Percentiles rank a stretch among this genome's conserved stretches.
phyloP scores from a whole-genome alignment of 805 yeast genomes.

The Yarrowia bubula region DNA sequence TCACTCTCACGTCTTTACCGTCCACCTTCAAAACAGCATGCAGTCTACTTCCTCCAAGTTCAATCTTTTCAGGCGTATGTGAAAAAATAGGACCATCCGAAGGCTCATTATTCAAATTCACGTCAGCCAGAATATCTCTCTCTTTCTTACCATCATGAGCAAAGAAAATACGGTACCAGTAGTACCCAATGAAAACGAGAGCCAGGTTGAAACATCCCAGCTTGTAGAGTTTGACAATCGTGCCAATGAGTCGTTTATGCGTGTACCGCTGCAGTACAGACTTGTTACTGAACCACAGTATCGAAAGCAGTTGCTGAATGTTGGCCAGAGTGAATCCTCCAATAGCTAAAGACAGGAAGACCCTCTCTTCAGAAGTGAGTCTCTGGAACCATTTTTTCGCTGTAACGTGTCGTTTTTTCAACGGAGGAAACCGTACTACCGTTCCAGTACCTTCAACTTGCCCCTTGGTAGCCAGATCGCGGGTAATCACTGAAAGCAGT shows the following conservation, averaged over 20 bases:
- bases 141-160: neutral
- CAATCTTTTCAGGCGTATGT: neutral
- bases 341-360: neutral
- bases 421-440: neutral
- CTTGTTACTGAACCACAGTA: constrained; percentile 10
- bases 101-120: neutral
- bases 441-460: neutral
- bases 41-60: neutral
- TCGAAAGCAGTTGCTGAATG: neutral
- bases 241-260: neutral
- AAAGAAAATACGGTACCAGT: constrained; percentile 11
- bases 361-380: neutral
- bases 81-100: neutral
- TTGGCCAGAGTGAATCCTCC: constrained; percentile 9
- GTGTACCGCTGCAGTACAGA: constrained; percentile 9
- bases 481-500: neutral
- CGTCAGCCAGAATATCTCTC: neutral
- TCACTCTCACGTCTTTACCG: neutral
- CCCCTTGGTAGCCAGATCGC: constrained; percentile 2
- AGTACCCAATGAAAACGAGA: neutral
- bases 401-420: neutral
- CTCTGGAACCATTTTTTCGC: neutral
- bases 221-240: neutral
- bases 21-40: constrained; percentile 4
- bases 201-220: constrained; percentile 2